Evolutionary conservation across 2,329 filamentous ascomycete genomes (phyloP), one percentile per base, ranked within the genome.

Genomic region (Claviceps sorghi): DNA sequence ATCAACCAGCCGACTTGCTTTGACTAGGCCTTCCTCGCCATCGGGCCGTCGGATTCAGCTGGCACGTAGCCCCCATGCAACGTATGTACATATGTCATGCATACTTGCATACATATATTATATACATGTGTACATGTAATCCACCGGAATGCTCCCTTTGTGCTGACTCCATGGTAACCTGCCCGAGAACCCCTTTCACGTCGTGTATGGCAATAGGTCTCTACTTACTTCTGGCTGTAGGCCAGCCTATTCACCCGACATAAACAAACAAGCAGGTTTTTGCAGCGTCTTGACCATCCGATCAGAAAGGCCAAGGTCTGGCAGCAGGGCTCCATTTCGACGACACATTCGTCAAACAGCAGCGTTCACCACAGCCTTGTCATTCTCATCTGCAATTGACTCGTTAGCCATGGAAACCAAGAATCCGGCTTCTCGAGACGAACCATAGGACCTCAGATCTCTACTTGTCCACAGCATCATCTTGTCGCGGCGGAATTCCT

Each of bases 401-500:
- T 21, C n/a, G 34, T 49, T 38, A 49, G 53, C 19, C 47, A 40
- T 13, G 15, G 22, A 21, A 30, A 30, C 17, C 10, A n/a, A 32
- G 0, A 5, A 22, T 11, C 5, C 21, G 2, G 22, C 36, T 6
- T 19, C 48, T 29, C 21, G 30, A 26, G 17, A 71, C 72, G 68
- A 29, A 72, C 54, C 68, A 55, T 74, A 74, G 10, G 65, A 64
- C 57, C 72, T 17, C 17, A 51, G 72, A 49, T 73, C 73, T 32
- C 70, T 71, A n/a, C 76, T 66, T 5, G 75, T 74, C 78, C 77
- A 82, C 3, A 62, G 53, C 52, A 64, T 64, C 69, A 81, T 69
- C 71, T 89, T 95, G 56, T 93, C 83, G 60, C 75, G 73, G 55
- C 84, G 80, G 64, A 96, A 97, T 56, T 86, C 80, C 48, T 83